A percentile compares a stretch with the other conserved stretches of the same genome.
Conservation (phyloP, 371 early-diverging fungal species). For the Actinomortierella wolfii region DNA sequence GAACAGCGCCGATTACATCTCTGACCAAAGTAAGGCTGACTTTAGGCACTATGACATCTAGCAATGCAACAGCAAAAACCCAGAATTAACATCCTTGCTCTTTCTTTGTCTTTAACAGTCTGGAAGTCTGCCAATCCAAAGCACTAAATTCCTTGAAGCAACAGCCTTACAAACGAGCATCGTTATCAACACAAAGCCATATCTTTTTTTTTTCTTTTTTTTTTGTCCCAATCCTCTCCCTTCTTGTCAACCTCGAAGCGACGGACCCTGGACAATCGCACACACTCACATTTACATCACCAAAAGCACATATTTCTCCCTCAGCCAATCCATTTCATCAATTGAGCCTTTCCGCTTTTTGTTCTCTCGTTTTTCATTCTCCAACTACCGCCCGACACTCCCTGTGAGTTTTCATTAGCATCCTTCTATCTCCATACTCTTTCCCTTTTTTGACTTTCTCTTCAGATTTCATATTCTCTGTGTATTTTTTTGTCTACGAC, state of each 20-base stretch:
- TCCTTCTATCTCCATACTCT: not conserved
- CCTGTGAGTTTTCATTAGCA: not conserved
- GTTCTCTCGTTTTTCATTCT: not conserved
- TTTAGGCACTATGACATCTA: slow-evolving; percentile 1
- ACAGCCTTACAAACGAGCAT: not conserved
- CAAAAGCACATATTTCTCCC: slow-evolving; percentile 8
- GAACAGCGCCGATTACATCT: slow-evolving; percentile 83
- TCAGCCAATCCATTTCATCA: not conserved
- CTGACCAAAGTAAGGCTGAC: slow-evolving; percentile 74
- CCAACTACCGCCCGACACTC: not conserved
- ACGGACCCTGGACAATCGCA: slow-evolving; percentile 10
- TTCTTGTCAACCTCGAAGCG: slow-evolving; percentile 5
- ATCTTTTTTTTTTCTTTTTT: slow-evolving; percentile 5
- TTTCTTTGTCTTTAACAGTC: slow-evolving; percentile 44
- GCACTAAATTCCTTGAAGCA: slow-evolving; percentile 13
- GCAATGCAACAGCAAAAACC: not conserved
- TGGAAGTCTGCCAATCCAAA: slow-evolving; percentile 50
- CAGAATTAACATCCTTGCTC: not conserved
- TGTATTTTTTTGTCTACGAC: not conserved
- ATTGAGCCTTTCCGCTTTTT: slow-evolving; percentile 5
- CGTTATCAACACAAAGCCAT: not conserved
- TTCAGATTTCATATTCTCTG: not conserved
- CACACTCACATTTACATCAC: slow-evolving; percentile 5
- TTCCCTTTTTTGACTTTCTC: not conserved
- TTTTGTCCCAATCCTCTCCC: slow-evolving; percentile 4